phyloP scores from a whole-genome alignment of 345 rosid genomes.

The Gossypium longicalyx region DNA sequence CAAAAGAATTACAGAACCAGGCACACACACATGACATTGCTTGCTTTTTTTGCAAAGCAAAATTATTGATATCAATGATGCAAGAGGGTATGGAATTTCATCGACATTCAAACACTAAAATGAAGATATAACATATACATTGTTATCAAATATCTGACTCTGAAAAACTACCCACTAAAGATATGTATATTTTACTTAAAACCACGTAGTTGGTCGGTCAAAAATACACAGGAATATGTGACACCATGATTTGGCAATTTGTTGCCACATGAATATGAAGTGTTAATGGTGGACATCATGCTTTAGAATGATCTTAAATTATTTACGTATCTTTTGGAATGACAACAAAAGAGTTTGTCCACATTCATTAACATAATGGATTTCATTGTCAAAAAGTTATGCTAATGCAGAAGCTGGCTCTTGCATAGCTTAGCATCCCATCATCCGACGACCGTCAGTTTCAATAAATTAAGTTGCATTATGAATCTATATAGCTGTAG shows the following conservation, averaged over 20 bases:
- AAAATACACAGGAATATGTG: background rate
- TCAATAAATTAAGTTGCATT: too few species aligned
- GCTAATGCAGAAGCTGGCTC: too few species aligned
- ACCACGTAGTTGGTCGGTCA: too few species aligned
- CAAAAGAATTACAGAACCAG: background rate
- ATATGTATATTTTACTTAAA: too few species aligned
- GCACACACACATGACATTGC: background rate
- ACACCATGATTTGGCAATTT: background rate
- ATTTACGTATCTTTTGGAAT: background rate
- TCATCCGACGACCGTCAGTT: too few species aligned
- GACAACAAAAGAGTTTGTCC: background rate
- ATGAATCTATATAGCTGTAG: too few species aligned
- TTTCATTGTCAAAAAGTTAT: background rate
- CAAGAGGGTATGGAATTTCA: background rate
- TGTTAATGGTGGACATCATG: background rate
- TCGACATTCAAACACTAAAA: background rate
- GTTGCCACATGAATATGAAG: background rate
- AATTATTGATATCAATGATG: background rate
- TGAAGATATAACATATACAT: background rate
- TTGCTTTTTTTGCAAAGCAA: background rate
- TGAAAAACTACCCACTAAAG: too few species aligned
- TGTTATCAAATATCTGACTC: too few species aligned
- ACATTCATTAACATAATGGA: background rate
- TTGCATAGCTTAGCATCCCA: too few species aligned
- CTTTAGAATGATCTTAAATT: background rate